Conservation (phyloP, 2,329 filamentous ascomycete species). For the Aspergillus sp. region DNA sequence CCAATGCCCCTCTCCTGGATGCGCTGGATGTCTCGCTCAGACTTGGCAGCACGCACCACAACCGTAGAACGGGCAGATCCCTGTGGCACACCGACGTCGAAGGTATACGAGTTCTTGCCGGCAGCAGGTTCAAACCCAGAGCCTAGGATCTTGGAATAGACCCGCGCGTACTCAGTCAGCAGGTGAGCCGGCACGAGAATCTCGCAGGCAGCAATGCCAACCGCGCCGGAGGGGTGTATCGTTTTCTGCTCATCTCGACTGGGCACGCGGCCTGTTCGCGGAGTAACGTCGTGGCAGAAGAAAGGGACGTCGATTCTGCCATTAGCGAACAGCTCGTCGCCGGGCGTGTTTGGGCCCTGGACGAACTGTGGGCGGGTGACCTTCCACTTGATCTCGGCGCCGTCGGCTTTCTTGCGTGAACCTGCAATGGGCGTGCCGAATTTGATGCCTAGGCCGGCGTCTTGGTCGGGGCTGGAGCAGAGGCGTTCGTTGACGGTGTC, state of each 20-base stretch:
- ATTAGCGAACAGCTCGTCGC: neutral
- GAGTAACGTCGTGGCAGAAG: neutral
- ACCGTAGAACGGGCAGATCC: neutral
- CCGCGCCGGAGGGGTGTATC: neutral
- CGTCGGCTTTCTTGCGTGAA: neutral
- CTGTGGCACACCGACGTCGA: neutral
- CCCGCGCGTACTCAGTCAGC: neutral
- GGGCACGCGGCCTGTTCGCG: neutral
- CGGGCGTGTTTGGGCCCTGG: neutral
- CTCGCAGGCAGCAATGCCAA: neutral
- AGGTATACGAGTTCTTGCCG: neutral
- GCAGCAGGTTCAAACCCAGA: neutral
- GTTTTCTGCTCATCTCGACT: neutral
- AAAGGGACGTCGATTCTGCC: neutral
- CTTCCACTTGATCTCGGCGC: neutral
- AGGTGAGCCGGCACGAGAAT: neutral
- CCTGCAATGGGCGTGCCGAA: neutral
- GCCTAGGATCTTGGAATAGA: neutral
- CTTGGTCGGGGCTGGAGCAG: neutral
- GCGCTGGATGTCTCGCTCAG: neutral
- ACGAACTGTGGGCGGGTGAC: neutral
- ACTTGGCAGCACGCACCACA: neutral
- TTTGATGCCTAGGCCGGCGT: neutral
- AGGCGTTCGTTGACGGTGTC: neutral
- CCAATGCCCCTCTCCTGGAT: neutral